Evolutionary conservation across 495 filamentous ascomycete species (phyloP).

Genomic region (Xylaria scruposa): DNA sequence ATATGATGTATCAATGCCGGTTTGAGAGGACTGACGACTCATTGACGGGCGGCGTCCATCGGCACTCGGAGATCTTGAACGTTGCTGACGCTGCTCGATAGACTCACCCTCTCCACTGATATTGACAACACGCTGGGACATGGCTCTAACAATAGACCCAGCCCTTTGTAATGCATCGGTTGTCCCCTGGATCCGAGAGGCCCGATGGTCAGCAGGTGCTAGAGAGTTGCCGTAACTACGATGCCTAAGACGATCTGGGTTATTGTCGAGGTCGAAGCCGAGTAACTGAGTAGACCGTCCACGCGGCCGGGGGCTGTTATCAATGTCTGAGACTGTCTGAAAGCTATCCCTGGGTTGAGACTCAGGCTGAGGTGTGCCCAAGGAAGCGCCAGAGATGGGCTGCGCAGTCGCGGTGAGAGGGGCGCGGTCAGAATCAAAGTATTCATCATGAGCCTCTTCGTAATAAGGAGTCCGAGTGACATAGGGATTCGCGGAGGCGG

Average conservation of each 20-base stretch:
- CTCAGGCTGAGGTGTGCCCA: conserved; percentile 55
- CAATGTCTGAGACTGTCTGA: conserved; percentile 62
- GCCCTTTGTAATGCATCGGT: conserved; percentile 75
- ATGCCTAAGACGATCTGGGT: conserved; percentile 45
- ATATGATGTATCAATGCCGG: conserved; percentile 61
- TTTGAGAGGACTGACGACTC: conserved; percentile 50
- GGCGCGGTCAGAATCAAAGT: conserved; percentile 72
- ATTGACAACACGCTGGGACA: conserved; percentile 98
- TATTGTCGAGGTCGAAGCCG: conserved; percentile 61
- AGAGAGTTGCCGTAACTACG: conserved; percentile 58
- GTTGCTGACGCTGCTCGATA: conserved; percentile 76
- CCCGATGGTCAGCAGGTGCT: conserved; percentile 49
- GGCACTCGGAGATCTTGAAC: conserved; percentile 57
- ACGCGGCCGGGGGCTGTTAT: conserved; percentile 47
- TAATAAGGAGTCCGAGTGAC: conserved; percentile 54
- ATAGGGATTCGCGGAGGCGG: conserved; percentile 45
- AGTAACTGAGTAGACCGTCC: conserved; percentile 52
- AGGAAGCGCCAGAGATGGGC: conserved; percentile 67
- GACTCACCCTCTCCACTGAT: conserved; percentile 84
- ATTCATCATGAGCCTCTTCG: conserved; percentile 61
- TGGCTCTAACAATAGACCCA: conserved; percentile 91
- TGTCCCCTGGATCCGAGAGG: conserved; percentile 65
- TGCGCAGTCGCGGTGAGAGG: conserved; percentile 68
- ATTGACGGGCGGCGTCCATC: conserved; percentile 43
- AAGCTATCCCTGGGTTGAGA: conserved; percentile 68